Percentiles rank a stretch among this genome's conserved stretches.
Conservation (phyloP, 2,329 filamentous ascomycete genomes). For the Diaporthe humulicola region DNA sequence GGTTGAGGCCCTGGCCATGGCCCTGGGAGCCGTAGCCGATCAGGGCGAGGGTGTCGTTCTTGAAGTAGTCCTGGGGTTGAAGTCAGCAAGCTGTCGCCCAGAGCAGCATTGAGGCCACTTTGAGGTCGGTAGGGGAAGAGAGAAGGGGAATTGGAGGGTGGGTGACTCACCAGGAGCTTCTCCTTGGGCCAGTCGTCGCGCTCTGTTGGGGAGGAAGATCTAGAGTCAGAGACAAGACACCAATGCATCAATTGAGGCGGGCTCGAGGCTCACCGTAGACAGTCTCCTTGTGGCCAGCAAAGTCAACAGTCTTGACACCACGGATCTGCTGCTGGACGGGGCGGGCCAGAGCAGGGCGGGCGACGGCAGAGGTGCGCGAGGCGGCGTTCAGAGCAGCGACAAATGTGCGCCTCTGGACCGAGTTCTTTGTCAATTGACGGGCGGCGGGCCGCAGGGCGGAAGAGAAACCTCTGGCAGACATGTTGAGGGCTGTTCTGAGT, state of each 20-base stretch:
- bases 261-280: slow-evolving; percentile 80
- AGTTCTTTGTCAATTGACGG: slow-evolving; percentile 73
- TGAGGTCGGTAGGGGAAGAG: background rate
- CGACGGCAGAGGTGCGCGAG: slow-evolving; percentile 64
- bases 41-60: slow-evolving; percentile 98
- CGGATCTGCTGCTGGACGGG: slow-evolving; percentile 74
- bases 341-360: slow-evolving; percentile 62
- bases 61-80: slow-evolving; percentile 89
- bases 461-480: slow-evolving; percentile 83
- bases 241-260: slow-evolving; percentile 30
- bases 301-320: slow-evolving; percentile 99
- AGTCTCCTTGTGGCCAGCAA: slow-evolving; percentile 93
- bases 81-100: slow-evolving; percentile 35
- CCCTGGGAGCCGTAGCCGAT: slow-evolving; percentile 99
- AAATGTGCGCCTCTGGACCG: slow-evolving; percentile 73
- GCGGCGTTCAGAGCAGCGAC: slow-evolving; percentile 68
- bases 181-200: slow-evolving; percentile 98
- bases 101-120: slow-evolving; percentile 36
- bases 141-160: background rate
- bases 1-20: slow-evolving; percentile 99
- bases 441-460: slow-evolving; percentile 75
- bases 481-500: slow-evolving; percentile 61
- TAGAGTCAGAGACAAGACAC: slow-evolving; percentile 33
- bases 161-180: slow-evolving; percentile 88
- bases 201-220: slow-evolving; percentile 69